These are phyloP conservation scores for Rubia yunnanensis DNA, from an alignment of 257 asterid genomes.

Conservation along the genomic window DNA sequence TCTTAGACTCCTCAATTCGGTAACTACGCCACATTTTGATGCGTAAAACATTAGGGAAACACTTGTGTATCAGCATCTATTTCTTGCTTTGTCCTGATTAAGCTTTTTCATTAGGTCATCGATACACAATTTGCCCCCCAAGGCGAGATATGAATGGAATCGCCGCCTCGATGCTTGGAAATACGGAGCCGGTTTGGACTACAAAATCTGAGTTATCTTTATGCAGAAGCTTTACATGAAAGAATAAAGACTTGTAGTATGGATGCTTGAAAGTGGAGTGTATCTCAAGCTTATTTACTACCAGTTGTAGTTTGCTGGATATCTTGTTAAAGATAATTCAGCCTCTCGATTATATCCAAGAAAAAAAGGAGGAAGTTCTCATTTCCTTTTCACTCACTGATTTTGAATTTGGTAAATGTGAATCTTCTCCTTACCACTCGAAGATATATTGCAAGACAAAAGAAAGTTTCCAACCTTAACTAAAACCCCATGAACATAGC, in stretches of 20 bases:
- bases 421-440: too few species aligned
- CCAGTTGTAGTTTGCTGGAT: too few species aligned
- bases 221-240: background rate
- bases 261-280: conserved; percentile 2
- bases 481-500: too few species aligned
- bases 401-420: too few species aligned
- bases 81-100: background rate
- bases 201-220: conserved; percentile 26
- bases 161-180: conserved; percentile 88
- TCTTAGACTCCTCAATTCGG: conserved; percentile 65
- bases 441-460: too few species aligned
- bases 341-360: too few species aligned
- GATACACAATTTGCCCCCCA: conserved; percentile 42
- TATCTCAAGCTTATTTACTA: too few species aligned
- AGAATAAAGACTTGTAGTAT: background rate
- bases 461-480: too few species aligned
- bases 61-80: background rate
- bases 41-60: background rate
- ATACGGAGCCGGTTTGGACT: conserved; percentile 95
- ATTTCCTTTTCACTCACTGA: too few species aligned
- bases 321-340: too few species aligned
- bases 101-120: conserved; percentile 41
- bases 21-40: conserved; percentile 14
- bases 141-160: conserved; percentile 59
- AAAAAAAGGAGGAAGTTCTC: too few species aligned